Conservation (phyloP, 345 rosid genomes). For the Brassica incana region DNA sequence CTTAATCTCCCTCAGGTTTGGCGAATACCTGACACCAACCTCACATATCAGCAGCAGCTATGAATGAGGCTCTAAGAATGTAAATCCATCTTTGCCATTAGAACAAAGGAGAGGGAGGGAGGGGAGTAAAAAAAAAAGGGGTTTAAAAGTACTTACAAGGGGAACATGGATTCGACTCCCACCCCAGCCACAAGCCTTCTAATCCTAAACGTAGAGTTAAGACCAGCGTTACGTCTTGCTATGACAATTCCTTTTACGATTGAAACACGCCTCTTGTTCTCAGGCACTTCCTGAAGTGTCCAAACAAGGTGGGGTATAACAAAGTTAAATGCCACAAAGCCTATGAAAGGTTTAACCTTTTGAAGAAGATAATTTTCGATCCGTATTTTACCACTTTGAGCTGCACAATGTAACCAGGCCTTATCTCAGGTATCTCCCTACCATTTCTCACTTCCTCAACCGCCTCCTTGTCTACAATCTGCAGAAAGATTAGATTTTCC, state of each 20-base stretch:
- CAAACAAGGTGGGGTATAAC: too few relatives aligned
- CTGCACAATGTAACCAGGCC: slow-evolving; percentile 84
- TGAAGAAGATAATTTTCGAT: not conserved
- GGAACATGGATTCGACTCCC: slow-evolving; percentile 88
- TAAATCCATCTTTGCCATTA: not conserved
- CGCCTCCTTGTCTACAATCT: slow-evolving; percentile 89
- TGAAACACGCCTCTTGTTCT: slow-evolving; percentile 85
- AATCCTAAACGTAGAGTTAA: slow-evolving; percentile 76
- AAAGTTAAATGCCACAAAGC: too few relatives aligned
- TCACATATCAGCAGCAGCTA: slow-evolving; percentile 13
- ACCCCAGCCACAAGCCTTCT: slow-evolving; percentile 94
- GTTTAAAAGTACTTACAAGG: slow-evolving; percentile 58
- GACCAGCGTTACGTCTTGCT: slow-evolving; percentile 94
- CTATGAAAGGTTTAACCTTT: not conserved
- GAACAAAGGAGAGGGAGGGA: not conserved
- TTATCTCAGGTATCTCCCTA: slow-evolving; percentile 87
- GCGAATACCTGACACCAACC: slow-evolving; percentile 70
- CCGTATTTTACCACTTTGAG: slow-evolving; percentile 69
- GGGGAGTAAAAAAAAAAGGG: not conserved
- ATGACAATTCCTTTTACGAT: slow-evolving; percentile 77
- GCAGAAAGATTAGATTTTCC: slow-evolving; percentile 1
- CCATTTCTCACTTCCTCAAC: slow-evolving; percentile 64
- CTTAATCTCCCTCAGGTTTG: slow-evolving; percentile 90
- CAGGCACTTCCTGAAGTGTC: slow-evolving; percentile 76
- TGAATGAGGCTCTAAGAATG: not conserved